phyloP scores from a whole-genome alignment of 2,329 filamentous ascomycete genomes.

The Talaromyces sp. region DNA sequence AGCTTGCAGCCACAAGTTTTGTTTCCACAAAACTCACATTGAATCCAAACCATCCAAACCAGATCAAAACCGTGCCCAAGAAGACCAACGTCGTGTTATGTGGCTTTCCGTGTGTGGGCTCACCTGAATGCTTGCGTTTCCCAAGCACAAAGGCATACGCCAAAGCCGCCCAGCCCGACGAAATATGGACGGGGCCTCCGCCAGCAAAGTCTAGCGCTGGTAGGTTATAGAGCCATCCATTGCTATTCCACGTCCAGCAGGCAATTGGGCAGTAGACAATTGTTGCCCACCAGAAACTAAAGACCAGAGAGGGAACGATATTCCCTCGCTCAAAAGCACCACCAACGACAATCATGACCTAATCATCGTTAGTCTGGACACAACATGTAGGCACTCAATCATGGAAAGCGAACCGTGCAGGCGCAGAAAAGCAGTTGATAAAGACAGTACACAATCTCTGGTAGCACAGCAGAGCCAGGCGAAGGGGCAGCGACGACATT shows the following conservation, averaged over 20 bases:
- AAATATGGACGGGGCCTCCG: constrained; percentile 70
- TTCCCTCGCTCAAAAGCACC: constrained; percentile 61
- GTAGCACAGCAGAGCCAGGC: constrained; percentile 52
- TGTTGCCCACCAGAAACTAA: constrained; percentile 68
- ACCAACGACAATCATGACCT: constrained; percentile 61
- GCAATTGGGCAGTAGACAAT: constrained; percentile 69
- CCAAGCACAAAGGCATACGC: constrained; percentile 71
- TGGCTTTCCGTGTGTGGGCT: constrained; percentile 51
- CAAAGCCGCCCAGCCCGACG: constrained; percentile 65
- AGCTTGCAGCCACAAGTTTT: neutral
- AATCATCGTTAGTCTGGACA: constrained; percentile 16
- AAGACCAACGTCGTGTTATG: constrained; percentile 72
- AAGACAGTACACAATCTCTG: constrained; percentile 62
- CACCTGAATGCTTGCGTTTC: constrained; percentile 55
- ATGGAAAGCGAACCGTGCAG: constrained; percentile 27
- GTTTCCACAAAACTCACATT: constrained; percentile 34
- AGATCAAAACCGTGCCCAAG: constrained; percentile 55
- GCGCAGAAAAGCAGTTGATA: constrained; percentile 61
- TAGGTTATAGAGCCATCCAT: constrained; percentile 65
- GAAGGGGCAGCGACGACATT: constrained; percentile 58
- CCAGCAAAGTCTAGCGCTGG: constrained; percentile 71
- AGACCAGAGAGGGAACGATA: constrained; percentile 60
- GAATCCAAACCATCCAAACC: constrained; percentile 53
- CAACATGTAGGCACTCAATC: constrained; percentile 16
- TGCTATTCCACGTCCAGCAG: constrained; percentile 73